Evolutionary conservation across 2,329 filamentous ascomycete genomes (phyloP), one percentile per base, ranked within the genome.

Genomic region (Sclerotinia trifoliorum): DNA sequence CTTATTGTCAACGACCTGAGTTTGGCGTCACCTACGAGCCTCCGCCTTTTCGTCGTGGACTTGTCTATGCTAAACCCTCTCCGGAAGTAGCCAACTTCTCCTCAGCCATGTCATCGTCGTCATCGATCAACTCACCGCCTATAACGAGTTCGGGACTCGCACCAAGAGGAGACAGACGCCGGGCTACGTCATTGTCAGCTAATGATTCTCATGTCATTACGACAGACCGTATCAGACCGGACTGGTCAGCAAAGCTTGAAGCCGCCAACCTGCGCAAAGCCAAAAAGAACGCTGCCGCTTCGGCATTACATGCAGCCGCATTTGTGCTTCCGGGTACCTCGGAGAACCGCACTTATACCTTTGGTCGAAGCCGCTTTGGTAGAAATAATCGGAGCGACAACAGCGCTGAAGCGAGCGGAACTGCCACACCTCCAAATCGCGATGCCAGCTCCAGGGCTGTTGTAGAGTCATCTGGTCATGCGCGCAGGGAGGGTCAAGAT

Each of bases 11-110:
- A 63, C 93, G 95, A 73, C 88, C 93, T 1, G 94, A 99, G 72
- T 97, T 98, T 77, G 95, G 95, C 58, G 91, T 99, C n/a, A 97
- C 92, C 0, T 99, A 97, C 78, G 88, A 94, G 5, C 85, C 93
- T 17, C 95, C 95, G 2, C 88, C 92, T 0, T 98, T 98, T 81
- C 89, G 93, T 32, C 85, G 94, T 71, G 95, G 95, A 0, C 80
- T 99, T 44, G 82, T 86, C 1, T 94, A 94, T 77, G 84, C 87
- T 1, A 81, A 86, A 70, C 76, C 81, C 29, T 77, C 81, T 63
- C 71, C 81, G 26, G 83, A 84, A 56, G 79, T 88, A 70, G 83
- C 82, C 61, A 88, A 79, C 65, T 78, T 83, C 19, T 79, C 82
- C 55, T 89, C 92, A 1, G 92, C 93, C 51, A 93, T 94, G 86